These are phyloP conservation scores for Dendrothele bispora DNA, from an alignment of 768 basidiomycete species.

Conservation along the genomic window DNA sequence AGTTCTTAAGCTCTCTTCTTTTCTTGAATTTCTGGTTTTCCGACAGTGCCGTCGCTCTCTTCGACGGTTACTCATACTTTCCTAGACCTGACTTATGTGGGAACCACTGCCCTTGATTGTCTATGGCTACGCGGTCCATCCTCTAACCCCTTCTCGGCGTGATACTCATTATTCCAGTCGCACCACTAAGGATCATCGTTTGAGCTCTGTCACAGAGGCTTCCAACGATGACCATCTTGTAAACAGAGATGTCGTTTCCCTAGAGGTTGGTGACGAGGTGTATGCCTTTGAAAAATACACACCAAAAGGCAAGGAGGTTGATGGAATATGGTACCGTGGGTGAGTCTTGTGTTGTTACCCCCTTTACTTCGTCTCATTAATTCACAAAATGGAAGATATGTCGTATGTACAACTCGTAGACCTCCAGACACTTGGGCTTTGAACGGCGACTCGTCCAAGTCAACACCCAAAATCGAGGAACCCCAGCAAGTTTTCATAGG, in stretches of 20 bases:
- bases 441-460: conserved; percentile 58
- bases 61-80: no score
- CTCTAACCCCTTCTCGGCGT: conserved; percentile 72
- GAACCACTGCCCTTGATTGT: conserved; percentile 69
- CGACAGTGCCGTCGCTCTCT: no score
- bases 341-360: conserved; percentile 41
- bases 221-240: conserved; percentile 64
- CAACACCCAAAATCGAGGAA: conserved; percentile 66
- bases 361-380: conserved; percentile 6
- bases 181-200: conserved; percentile 32
- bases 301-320: conserved; percentile 68
- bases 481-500: conserved; percentile 90
- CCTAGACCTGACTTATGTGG: no score
- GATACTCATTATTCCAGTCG: conserved; percentile 64
- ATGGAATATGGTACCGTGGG: conserved; percentile 93
- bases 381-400: conserved; percentile 56
- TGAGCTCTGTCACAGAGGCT: conserved; percentile 62
- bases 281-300: conserved; percentile 95
- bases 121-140: conserved; percentile 91
- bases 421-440: conserved; percentile 69
- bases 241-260: conserved; percentile 74
- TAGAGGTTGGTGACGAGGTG: conserved; percentile 95
- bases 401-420: conserved; percentile 78
- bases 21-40: no score
- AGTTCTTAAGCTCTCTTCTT: no score